phyloP scores from a whole-genome alignment of 192 early-diverging fungal genomes.

The Rhizophlyctis rosea region DNA sequence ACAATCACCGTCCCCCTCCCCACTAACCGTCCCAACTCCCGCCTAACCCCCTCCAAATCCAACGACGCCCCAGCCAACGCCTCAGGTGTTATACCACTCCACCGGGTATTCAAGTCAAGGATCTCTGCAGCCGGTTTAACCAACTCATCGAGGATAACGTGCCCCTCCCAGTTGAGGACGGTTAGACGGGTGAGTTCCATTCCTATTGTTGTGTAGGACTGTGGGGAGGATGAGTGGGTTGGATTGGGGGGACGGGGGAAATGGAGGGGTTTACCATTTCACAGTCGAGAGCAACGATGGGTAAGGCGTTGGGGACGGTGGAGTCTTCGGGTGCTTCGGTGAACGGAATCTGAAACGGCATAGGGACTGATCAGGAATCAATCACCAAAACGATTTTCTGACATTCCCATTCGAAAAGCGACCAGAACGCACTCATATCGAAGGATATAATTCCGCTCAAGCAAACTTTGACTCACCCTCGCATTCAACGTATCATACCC shows the following conservation, averaged over 20 bases:
- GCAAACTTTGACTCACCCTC: slow-evolving; percentile 31
- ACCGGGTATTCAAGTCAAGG: slow-evolving; percentile 60
- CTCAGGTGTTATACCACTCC: slow-evolving; percentile 54
- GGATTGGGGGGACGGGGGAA: not conserved
- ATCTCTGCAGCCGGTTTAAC: slow-evolving; percentile 49
- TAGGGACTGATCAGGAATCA: too few species aligned
- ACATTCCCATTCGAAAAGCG: too few species aligned
- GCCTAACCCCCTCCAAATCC: slow-evolving; percentile 42
- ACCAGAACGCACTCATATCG: too few species aligned
- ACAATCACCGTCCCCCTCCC: slow-evolving; percentile 55
- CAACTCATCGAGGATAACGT: slow-evolving; percentile 58
- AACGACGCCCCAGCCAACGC: slow-evolving; percentile 45
- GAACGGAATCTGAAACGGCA: slow-evolving; percentile 34
- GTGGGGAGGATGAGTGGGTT: not conserved
- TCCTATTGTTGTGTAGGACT: slow-evolving; percentile 66
- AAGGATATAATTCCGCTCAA: too few species aligned
- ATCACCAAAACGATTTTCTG: too few species aligned
- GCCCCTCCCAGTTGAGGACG: slow-evolving; percentile 45
- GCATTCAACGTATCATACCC: slow-evolving; percentile 35
- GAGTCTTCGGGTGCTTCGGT: not conserved
- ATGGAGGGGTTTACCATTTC: slow-evolving; percentile 56
- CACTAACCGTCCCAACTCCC: slow-evolving; percentile 39
- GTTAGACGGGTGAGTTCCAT: slow-evolving; percentile 66
- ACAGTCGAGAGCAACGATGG: slow-evolving; percentile 63
- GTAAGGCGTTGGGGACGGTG: not conserved